Conservation (phyloP, 805 yeast species). For the Ogataea methanolica region DNA sequence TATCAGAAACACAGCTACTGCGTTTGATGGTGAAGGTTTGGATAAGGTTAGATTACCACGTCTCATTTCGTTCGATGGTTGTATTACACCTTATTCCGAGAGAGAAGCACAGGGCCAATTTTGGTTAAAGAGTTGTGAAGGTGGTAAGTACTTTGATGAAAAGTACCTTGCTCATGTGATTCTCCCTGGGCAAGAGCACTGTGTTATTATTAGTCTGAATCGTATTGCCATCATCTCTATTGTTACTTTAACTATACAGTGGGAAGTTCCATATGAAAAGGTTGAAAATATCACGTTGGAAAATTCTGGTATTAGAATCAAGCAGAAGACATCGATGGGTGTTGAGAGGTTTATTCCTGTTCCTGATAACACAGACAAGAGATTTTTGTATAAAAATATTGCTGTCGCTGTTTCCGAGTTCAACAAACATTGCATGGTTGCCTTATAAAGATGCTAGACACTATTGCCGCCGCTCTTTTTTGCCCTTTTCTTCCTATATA, state of each 20-base stretch:
- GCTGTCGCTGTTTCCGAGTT: constrained; percentile 77
- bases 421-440: constrained; percentile 46
- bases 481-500: too few relatives aligned
- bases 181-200: constrained; percentile 74
- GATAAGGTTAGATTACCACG: constrained; percentile 83
- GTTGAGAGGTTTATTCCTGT: constrained; percentile 66
- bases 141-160: constrained; percentile 72
- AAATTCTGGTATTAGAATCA: constrained; percentile 70
- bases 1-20: constrained; percentile 86
- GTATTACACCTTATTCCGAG: constrained; percentile 69
- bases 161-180: constrained; percentile 81
- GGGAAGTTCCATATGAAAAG: constrained; percentile 66
- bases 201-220: constrained; percentile 69
- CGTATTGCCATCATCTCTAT: constrained; percentile 66
- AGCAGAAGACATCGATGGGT: constrained; percentile 38
- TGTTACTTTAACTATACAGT: constrained; percentile 53
- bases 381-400: constrained; percentile 65
- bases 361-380: constrained; percentile 58
- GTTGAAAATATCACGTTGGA: constrained; percentile 73
- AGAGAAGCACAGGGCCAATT: constrained; percentile 92
- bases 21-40: constrained; percentile 72
- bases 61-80: constrained; percentile 61
- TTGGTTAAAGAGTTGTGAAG: constrained; percentile 81
- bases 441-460: constrained; percentile 9
- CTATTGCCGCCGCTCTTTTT: neutral